phyloP scores from a whole-genome alignment of 306 rosid species.

The Lithocarpus polystachyus region DNA sequence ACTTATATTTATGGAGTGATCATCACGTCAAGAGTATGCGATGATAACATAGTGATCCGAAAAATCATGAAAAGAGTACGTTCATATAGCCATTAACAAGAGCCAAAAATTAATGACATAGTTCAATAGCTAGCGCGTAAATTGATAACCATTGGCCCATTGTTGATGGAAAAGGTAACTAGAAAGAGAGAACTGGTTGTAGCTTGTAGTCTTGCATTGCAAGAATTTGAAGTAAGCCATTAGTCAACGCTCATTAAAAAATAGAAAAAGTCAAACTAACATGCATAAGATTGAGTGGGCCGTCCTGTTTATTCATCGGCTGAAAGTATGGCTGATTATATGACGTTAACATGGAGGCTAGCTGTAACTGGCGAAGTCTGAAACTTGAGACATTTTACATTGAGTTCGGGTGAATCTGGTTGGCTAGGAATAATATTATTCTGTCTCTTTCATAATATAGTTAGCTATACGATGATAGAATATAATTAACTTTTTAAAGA shows the following conservation, averaged over 20 bases:
- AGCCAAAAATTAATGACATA: no score
- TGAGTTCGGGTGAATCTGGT: neutral
- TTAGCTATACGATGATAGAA: neutral
- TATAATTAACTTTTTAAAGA: no score
- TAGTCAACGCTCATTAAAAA: neutral
- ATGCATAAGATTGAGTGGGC: neutral
- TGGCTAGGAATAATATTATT: neutral
- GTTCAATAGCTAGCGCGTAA: neutral
- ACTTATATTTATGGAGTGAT: accelerated
- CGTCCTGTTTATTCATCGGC: neutral
- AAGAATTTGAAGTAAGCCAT: neutral
- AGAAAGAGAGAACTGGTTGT: no score
- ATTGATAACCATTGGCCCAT: neutral
- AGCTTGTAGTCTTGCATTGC: no score
- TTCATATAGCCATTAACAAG: no score
- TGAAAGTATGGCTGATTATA: slow-evolving; percentile 5
- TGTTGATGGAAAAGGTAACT: neutral
- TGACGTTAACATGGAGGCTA: slow-evolving; percentile 18
- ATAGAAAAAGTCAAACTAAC: neutral
- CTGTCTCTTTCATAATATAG: neutral
- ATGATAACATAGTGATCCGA: no score
- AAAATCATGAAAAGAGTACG: no score
- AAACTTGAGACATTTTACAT: neutral
- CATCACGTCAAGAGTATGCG: accelerated
- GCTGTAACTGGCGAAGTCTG: slow-evolving; percentile 22